phyloP scores from a whole-genome alignment of 2,329 filamentous ascomycete genomes.

The Cephalotrichum gorgonifer region DNA sequence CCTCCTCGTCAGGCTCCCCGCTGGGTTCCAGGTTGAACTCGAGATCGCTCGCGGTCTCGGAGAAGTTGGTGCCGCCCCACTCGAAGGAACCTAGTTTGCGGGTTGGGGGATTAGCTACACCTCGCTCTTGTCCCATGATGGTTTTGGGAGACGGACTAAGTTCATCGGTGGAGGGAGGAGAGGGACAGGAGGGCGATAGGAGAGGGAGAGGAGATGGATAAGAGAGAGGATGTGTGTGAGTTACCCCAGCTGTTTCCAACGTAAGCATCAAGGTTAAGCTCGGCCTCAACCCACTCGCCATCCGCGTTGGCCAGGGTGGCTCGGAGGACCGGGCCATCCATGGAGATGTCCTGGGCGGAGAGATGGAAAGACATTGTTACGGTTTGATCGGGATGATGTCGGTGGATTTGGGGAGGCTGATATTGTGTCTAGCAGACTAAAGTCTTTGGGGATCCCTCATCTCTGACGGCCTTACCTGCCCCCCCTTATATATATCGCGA shows the following conservation, averaged over 20 bases:
- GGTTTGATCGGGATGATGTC: no score
- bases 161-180: not conserved
- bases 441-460: no score
- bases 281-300: slow-evolving; percentile 27
- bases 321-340: slow-evolving; percentile 38
- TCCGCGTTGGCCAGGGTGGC: slow-evolving; percentile 28
- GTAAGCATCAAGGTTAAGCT: slow-evolving; percentile 45
- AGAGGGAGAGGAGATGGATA: not conserved
- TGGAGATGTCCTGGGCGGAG: slow-evolving; percentile 31
- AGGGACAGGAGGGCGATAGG: not conserved
- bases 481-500: no score
- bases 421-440: no score
- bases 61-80: slow-evolving; percentile 24
- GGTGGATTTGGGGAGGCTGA: no score
- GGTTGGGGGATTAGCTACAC: slow-evolving; percentile 4
- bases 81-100: slow-evolving; percentile 6
- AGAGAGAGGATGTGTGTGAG: slow-evolving; percentile 10
- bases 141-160: not conserved
- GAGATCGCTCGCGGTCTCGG: slow-evolving; percentile 33
- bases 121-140: not conserved
- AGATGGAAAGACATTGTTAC: slow-evolving; percentile 30
- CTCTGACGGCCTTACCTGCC: no score
- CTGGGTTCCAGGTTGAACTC: slow-evolving; percentile 38
- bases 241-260: slow-evolving; percentile 40
- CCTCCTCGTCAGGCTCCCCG: no score